phyloP scores from a whole-genome alignment of 2,329 filamentous ascomycete genomes.

The Bipolaris zeicola region DNA sequence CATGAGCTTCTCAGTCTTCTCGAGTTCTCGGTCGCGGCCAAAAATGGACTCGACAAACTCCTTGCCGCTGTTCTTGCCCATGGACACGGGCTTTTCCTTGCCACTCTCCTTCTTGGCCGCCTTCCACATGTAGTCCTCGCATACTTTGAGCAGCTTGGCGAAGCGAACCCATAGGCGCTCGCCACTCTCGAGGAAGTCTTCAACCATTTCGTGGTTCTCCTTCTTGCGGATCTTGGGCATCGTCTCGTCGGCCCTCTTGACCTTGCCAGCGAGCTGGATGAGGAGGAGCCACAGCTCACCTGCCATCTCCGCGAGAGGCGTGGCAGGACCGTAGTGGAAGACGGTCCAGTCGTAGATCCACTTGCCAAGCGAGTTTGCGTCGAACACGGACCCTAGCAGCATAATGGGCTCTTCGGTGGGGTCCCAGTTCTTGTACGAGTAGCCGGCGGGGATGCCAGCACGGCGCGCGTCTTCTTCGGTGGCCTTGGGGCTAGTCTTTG shows the following conservation, averaged over 20 bases:
- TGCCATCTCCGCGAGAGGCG: conserved; percentile 86
- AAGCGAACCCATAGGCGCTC: conserved; percentile 86
- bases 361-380: conserved; percentile 95
- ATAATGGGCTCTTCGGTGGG: conserved; percentile 92
- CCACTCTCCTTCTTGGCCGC: conserved; percentile 72
- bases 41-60: conserved; percentile 98
- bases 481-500: conserved; percentile 54
- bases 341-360: conserved; percentile 99
- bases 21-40: conserved; percentile 84
- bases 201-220: conserved; percentile 79
- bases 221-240: conserved; percentile 71
- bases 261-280: conserved; percentile 90
- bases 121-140: conserved; percentile 94
- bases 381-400: conserved; percentile 92
- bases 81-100: conserved; percentile 65
- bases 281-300: conserved; percentile 94
- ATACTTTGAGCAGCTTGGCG: conserved; percentile 83
- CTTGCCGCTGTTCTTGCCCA: conserved; percentile 89
- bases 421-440: conserved; percentile 98
- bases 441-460: conserved; percentile 80
- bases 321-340: conserved; percentile 80
- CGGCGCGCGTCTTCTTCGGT: conserved; percentile 68
- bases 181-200: conserved; percentile 89
- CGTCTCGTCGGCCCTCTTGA: conserved; percentile 85
- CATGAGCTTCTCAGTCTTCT: conserved; percentile 93